Evolutionary conservation across 192 early-diverging fungal species (phyloP).

Genomic region (Coemansia asiatica): DNA sequence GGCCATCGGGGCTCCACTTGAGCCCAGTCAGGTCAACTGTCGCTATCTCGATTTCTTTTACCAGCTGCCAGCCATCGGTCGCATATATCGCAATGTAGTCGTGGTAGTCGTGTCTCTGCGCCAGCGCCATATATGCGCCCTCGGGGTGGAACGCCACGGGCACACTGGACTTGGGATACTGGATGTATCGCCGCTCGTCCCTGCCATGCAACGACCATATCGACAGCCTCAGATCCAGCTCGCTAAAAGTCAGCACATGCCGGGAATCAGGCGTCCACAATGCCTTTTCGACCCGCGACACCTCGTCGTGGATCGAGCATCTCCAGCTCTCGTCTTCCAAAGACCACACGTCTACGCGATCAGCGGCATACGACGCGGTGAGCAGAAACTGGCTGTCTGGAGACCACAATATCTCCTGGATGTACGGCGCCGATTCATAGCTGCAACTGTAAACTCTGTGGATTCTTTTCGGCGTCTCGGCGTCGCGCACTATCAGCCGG

Average conservation of each 20-base stretch:
- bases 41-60: slow-evolving; percentile 29
- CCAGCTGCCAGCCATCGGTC: slow-evolving; percentile 35
- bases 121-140: slow-evolving; percentile 38
- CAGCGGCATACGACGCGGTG: slow-evolving; percentile 34
- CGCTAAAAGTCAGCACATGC: slow-evolving; percentile 48
- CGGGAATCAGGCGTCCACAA: slow-evolving; percentile 35
- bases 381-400: slow-evolving; percentile 34
- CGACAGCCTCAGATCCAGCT: slow-evolving; percentile 51
- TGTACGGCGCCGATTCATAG: slow-evolving; percentile 34
- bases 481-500: slow-evolving; percentile 46
- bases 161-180: slow-evolving; percentile 34
- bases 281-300: slow-evolving; percentile 27
- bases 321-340: slow-evolving; percentile 44
- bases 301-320: slow-evolving; percentile 42
- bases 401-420: slow-evolving; percentile 50
- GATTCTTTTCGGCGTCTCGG: slow-evolving; percentile 45
- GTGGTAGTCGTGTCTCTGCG: slow-evolving; percentile 51
- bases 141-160: slow-evolving; percentile 37
- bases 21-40: slow-evolving; percentile 30
- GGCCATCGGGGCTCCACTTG: slow-evolving; percentile 45
- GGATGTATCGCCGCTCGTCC: slow-evolving; percentile 38
- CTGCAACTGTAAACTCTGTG: slow-evolving; percentile 33
- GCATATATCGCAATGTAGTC: slow-evolving; percentile 47
- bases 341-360: slow-evolving; percentile 53
- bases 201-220: slow-evolving; percentile 42